Conservation (phyloP, 345 rosid genomes). For the sweet orange (Citrus sinensis) region DVS_A1.0 CM039164.1:24445501-24446000, state of each 20-base stretch:
- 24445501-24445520: neutral
- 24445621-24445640: slow-evolving; percentile 16
- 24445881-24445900: too few species aligned
- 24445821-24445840: slow-evolving; percentile 1
- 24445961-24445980: too few species aligned
- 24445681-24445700: slow-evolving; percentile 40
- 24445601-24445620: slow-evolving; percentile 24
- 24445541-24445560: slow-evolving; percentile 20
- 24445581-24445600: slow-evolving; percentile 19
- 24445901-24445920: too few species aligned
- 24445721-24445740: slow-evolving; percentile 30
- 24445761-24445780: slow-evolving; percentile 11
- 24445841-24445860: too few species aligned
- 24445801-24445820: neutral
- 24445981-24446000: too few species aligned
- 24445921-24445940: too few species aligned
- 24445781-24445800: slow-evolving; percentile 6
- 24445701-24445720: slow-evolving; percentile 17
- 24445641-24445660: slow-evolving; percentile 21
- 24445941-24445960: too few species aligned
- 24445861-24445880: too few species aligned
- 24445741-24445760: slow-evolving; percentile 15
- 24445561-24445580: slow-evolving; percentile 31
- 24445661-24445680: slow-evolving; percentile 38
- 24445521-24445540: neutral